A percentile compares a stretch with the other conserved stretches of the same genome.
These are phyloP conservation scores for Saposhnikovia divaricata DNA, from an alignment of 129 eudicot genomes.

Conservation along the genomic window DNA sequence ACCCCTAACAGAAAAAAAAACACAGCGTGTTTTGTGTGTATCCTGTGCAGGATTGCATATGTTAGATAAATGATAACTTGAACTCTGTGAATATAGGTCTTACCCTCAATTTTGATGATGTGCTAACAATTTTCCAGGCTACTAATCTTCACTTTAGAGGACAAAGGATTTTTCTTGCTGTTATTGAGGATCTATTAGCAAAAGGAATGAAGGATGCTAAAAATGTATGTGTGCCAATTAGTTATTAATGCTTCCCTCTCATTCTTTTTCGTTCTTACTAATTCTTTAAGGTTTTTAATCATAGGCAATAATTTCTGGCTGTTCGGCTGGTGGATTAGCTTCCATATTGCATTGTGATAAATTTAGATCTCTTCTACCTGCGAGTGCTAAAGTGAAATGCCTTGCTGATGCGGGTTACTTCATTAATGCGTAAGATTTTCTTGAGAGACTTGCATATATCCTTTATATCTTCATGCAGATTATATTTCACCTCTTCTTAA, in stretches of 20 bases:
- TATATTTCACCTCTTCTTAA: neutral
- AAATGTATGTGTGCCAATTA: slow-evolving; percentile 45
- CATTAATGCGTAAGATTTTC: slow-evolving; percentile 62
- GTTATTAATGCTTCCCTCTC: slow-evolving; percentile 1
- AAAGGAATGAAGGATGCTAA: slow-evolving; percentile 81
- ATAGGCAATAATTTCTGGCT: slow-evolving; percentile 84
- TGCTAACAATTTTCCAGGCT: slow-evolving; percentile 22
- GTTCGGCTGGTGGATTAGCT: slow-evolving; percentile 96
- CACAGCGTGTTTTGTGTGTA: neutral
- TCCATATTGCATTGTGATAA: slow-evolving; percentile 78
- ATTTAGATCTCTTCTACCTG: slow-evolving; percentile 57
- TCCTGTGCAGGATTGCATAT: neutral
- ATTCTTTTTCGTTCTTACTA: neutral
- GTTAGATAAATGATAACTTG: neutral
- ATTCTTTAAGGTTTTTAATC: neutral
- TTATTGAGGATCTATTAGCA: slow-evolving; percentile 69
- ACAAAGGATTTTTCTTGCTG: slow-evolving; percentile 70
- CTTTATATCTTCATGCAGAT: neutral
- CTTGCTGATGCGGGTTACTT: slow-evolving; percentile 89
- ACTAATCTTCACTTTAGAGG: slow-evolving; percentile 85
- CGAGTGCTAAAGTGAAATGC: slow-evolving; percentile 63
- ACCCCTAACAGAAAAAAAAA: neutral
- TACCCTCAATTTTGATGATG: neutral
- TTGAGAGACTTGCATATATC: neutral
- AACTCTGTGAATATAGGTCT: neutral